Percentiles rank a stretch among this genome's conserved stretches.
These are phyloP conservation scores for Pinus albicaulis DNA, from an alignment of 75 land plant species.

Conservation along the genomic window DNA sequence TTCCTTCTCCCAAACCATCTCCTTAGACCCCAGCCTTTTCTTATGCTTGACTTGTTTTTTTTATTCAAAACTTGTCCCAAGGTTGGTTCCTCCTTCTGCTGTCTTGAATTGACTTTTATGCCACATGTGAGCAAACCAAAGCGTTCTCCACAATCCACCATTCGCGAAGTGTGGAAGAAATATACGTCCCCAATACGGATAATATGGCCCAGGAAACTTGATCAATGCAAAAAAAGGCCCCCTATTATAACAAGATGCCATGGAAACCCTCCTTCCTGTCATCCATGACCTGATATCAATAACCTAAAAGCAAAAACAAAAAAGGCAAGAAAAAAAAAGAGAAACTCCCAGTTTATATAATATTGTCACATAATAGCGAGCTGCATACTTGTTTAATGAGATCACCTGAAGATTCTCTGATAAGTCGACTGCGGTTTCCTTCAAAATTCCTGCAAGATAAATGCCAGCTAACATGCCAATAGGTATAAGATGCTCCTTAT, in stretches of 20 bases:
- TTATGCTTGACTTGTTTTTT: neutral
- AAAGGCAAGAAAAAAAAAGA: neutral
- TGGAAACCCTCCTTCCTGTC: conserved; percentile 50
- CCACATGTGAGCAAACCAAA: conserved; percentile 44
- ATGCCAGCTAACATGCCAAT: conserved; percentile 56
- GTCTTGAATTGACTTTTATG: conserved; percentile 15
- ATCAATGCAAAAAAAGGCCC: conserved; percentile 47
- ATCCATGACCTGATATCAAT: conserved; percentile 1
- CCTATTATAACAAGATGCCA: conserved; percentile 53
- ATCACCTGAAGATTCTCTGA: conserved; percentile 43
- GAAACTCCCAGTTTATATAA: neutral
- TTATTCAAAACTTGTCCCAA: neutral
- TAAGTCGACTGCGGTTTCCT: conserved; percentile 38
- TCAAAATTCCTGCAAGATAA: conserved; percentile 53
- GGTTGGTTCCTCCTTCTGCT: neutral
- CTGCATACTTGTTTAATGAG: neutral
- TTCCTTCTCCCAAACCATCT: neutral
- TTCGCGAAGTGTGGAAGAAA: conserved; percentile 62
- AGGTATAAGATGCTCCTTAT: conserved; percentile 47
- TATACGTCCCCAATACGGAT: conserved; percentile 56
- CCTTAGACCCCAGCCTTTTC: neutral
- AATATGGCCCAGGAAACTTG: conserved; percentile 63
- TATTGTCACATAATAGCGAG: neutral
- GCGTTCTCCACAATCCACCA: conserved; percentile 52
- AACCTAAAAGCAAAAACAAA: neutral